These are phyloP conservation scores for Pseudopithomyces maydicus DNA, from an alignment of 2,329 filamentous ascomycete species.

Conservation along the genomic window DNA sequence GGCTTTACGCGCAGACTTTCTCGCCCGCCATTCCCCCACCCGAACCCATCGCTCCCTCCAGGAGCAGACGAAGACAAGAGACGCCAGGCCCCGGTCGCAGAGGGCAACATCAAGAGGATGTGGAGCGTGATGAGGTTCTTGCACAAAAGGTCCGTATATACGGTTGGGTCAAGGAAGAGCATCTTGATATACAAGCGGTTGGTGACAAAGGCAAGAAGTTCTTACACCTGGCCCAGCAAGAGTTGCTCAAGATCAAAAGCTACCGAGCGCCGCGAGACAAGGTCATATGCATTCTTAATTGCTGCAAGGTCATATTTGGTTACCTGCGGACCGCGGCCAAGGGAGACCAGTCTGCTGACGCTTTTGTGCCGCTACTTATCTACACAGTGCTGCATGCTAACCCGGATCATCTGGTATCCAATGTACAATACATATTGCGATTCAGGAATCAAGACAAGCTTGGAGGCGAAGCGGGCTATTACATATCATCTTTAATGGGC, in stretches of 20 bases:
- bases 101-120: slow-evolving; percentile 97
- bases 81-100: slow-evolving; percentile 76
- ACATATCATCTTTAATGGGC: slow-evolving; percentile 94
- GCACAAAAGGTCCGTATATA: slow-evolving; percentile 98
- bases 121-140: slow-evolving; percentile 94
- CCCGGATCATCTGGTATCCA: slow-evolving; percentile 93
- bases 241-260: slow-evolving; percentile 93
- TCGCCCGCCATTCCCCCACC: slow-evolving; percentile 88
- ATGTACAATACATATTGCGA: slow-evolving; percentile 95
- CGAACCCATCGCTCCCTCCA: slow-evolving; percentile 73
- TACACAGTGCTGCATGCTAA: slow-evolving; percentile 95
- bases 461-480: slow-evolving; percentile 96
- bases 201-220: slow-evolving; percentile 88
- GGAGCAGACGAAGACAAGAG: slow-evolving; percentile 65
- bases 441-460: slow-evolving; percentile 98
- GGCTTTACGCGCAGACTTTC: slow-evolving; percentile 93
- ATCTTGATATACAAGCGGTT: slow-evolving; percentile 87
- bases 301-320: slow-evolving; percentile 99
- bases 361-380: slow-evolving; percentile 88
- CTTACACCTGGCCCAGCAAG: slow-evolving; percentile 86
- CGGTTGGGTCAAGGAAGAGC: slow-evolving; percentile 89
- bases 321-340: slow-evolving; percentile 83
- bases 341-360: slow-evolving; percentile 92
- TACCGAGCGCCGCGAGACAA: slow-evolving; percentile 98
- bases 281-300: slow-evolving; percentile 97